Percentiles rank a stretch among this genome's conserved stretches.
Evolutionary conservation across 1,284 basidiomycete genomes (phyloP).

Genomic region (Boletus semigastroideus): DNA sequence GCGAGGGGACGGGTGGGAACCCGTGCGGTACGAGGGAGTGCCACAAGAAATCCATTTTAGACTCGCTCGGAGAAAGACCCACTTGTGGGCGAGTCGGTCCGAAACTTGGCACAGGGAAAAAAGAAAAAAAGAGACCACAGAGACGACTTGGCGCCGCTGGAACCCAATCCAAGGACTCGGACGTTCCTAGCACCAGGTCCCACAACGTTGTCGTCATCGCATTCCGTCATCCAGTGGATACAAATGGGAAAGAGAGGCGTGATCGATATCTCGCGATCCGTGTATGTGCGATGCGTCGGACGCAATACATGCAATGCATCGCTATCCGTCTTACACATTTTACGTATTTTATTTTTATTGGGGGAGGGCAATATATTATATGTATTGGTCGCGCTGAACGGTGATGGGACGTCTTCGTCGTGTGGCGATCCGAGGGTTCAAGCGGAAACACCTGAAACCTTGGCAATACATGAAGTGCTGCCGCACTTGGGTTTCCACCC

Average conservation of each 20-base stretch:
- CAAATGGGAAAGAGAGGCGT: neutral
- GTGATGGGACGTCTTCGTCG: no score
- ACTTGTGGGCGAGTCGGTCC: constrained; percentile 9
- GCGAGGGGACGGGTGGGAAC: neutral
- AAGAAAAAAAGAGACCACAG: no score
- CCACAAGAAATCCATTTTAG: neutral
- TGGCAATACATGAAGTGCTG: no score
- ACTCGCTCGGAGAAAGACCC: neutral
- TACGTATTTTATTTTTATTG: neutral
- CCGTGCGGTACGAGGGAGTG: neutral
- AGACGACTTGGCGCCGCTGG: neutral
- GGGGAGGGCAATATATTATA: neutral
- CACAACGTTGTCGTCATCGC: constrained; percentile 12
- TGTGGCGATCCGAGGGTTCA: no score
- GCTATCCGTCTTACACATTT: no score
- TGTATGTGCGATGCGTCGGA: neutral
- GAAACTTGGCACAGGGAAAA: constrained; percentile 1
- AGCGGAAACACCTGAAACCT: constrained; percentile 10
- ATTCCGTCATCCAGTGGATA: constrained; percentile 17
- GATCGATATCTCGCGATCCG: constrained; percentile 19
- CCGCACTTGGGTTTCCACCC: neutral
- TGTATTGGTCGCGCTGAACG: no score
- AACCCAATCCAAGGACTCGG: neutral
- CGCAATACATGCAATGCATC: no score
- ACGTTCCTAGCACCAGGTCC: constrained; percentile 12